A percentile compares a stretch with the other conserved stretches of the same genome.
phyloP scores from a whole-genome alignment of 2,329 filamentous ascomycete species.

The Neonectria punicea region DNA sequence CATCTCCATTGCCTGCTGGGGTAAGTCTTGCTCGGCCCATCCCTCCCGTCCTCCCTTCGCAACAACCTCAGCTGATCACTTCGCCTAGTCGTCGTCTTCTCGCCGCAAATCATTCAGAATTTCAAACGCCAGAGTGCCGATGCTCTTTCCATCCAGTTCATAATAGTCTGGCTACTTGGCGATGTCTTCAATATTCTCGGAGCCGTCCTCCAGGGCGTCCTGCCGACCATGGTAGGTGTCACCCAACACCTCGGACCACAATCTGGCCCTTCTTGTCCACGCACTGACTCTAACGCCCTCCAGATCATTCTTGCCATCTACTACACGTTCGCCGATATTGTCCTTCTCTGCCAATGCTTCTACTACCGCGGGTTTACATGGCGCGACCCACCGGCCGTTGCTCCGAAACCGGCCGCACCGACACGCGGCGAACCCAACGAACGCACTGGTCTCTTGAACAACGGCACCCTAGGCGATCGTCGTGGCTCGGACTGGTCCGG shows the following conservation, averaged over 20 bases:
- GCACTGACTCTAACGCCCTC: slow-evolving; percentile 23
- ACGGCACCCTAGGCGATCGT: slow-evolving; percentile 50
- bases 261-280: neutral
- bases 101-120: slow-evolving; percentile 95
- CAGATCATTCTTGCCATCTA: slow-evolving; percentile 91
- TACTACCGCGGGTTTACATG: slow-evolving; percentile 90
- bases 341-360: slow-evolving; percentile 89
- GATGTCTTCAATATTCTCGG: slow-evolving; percentile 98
- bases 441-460: slow-evolving; percentile 52
- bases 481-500: slow-evolving; percentile 68
- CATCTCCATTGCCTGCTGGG: slow-evolving; percentile 96
- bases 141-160: slow-evolving; percentile 89
- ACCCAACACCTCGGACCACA: neutral
- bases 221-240: slow-evolving; percentile 83
- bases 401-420: slow-evolving; percentile 52
- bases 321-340: slow-evolving; percentile 91
- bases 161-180: slow-evolving; percentile 90
- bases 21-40: slow-evolving; percentile 40
- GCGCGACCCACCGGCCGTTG: slow-evolving; percentile 62
- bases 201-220: slow-evolving; percentile 88
- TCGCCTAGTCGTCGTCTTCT: slow-evolving; percentile 84
- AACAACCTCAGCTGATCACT: slow-evolving; percentile 27
- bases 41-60: slow-evolving; percentile 1
- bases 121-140: slow-evolving; percentile 87
- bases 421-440: slow-evolving; percentile 58